Conservation (phyloP, 2,329 filamentous ascomycete genomes). For the Penicillium sp. region DNA sequence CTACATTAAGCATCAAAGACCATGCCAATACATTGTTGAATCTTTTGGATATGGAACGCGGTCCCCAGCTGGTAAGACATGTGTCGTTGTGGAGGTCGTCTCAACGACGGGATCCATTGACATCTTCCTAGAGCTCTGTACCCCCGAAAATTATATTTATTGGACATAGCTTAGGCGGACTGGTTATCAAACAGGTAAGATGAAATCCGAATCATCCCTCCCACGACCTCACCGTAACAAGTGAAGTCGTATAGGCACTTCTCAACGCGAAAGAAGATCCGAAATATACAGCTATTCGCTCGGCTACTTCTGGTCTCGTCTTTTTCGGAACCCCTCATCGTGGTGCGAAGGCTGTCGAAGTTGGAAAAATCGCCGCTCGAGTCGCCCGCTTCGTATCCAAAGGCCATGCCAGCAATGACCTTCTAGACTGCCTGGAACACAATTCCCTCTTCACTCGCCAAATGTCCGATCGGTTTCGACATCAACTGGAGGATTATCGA, state of each 20-base stretch:
- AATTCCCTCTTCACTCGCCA: conserved; percentile 33
- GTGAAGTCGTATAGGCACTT: conserved; percentile 23
- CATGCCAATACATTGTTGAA: conserved; percentile 36
- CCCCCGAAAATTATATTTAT: conserved; percentile 32
- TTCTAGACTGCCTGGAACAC: conserved; percentile 29
- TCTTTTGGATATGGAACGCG: conserved; percentile 31
- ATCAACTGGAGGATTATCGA: conserved; percentile 35
- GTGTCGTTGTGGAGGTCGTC: too few relatives aligned
- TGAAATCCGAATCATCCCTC: not conserved
- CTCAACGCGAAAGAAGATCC: conserved; percentile 36
- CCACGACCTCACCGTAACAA: not conserved
- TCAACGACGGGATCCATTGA: not conserved
- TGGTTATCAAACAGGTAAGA: conserved; percentile 33
- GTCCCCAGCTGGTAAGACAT: conserved; percentile 23
- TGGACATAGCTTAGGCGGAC: conserved; percentile 32
- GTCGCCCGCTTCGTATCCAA: conserved; percentile 33
- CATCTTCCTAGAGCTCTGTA: conserved; percentile 11
- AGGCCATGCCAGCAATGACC: conserved; percentile 32
- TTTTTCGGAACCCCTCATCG: conserved; percentile 38
- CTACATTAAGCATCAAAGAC: conserved; percentile 34
- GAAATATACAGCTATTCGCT: conserved; percentile 33
- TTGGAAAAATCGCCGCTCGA: conserved; percentile 34
- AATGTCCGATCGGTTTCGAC: conserved; percentile 33
- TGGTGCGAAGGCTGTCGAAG: conserved; percentile 32
- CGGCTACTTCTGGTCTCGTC: conserved; percentile 33